A percentile compares a stretch with the other conserved stretches of the same genome.
Conservation (phyloP, 2,329 filamentous ascomycete species). For the Fusarium marasasianum region DNA sequence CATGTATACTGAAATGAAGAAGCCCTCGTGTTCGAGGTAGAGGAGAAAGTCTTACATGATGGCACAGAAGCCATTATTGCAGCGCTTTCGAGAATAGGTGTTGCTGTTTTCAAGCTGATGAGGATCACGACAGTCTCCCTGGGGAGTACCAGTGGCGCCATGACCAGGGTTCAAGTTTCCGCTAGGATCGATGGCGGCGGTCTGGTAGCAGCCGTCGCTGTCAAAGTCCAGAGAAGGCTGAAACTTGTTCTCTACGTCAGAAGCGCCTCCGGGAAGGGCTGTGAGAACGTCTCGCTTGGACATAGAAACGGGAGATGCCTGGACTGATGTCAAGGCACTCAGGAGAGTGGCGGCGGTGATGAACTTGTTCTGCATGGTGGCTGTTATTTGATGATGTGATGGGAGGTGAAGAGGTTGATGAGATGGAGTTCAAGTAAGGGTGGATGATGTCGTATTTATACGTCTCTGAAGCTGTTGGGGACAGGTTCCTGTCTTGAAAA, state of each 20-base stretch:
- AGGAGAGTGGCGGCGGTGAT: conserved; percentile 25
- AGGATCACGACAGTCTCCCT: conserved; percentile 45
- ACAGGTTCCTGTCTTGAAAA: neutral
- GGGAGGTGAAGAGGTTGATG: neutral
- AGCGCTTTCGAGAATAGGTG: conserved; percentile 45
- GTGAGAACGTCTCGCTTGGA: conserved; percentile 41
- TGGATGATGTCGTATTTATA: conserved; percentile 1
- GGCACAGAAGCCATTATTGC: conserved; percentile 48
- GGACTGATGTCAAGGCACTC: conserved; percentile 28
- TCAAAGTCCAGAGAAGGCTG: conserved; percentile 54
- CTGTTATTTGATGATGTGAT: neutral
- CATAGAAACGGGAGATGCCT: conserved; percentile 21
- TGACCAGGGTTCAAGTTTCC: conserved; percentile 47
- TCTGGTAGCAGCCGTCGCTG: conserved; percentile 55
- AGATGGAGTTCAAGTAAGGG: neutral
- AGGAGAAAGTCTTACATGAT: conserved; percentile 33
- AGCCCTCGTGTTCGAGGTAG: rapidly evolving
- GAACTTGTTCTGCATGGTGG: conserved; percentile 29
- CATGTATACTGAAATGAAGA: neutral
- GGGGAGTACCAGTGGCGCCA: conserved; percentile 41
- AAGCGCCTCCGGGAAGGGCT: conserved; percentile 47
- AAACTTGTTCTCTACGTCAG: conserved; percentile 47
- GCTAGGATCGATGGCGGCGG: conserved; percentile 53
- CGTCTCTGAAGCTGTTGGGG: neutral
- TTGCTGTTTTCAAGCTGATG: conserved; percentile 46